phyloP scores from a whole-genome alignment of 2,329 filamentous ascomycete species.

The Aspergillus tanneri region DNA sequence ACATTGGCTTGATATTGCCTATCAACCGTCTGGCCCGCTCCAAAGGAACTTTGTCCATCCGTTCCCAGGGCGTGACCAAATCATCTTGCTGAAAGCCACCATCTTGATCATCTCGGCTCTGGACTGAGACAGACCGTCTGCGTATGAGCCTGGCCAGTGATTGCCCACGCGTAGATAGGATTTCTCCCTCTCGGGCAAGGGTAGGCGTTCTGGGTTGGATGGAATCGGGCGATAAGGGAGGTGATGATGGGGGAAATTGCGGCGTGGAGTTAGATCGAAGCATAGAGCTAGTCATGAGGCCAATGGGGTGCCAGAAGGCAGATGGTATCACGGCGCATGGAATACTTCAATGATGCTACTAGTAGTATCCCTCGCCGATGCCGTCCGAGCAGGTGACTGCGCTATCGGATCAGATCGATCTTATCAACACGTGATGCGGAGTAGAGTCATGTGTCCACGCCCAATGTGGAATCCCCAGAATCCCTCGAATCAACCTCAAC shows the following conservation, averaged over 20 bases:
- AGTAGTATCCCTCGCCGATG: neutral
- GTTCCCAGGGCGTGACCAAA: slow-evolving; percentile 10
- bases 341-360: neutral
- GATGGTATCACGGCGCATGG: neutral
- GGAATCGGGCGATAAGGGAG: slow-evolving; percentile 11
- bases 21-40: slow-evolving; percentile 56
- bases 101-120: slow-evolving; percentile 18
- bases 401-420: neutral
- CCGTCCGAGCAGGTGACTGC: neutral
- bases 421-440: neutral
- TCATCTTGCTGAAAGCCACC: slow-evolving; percentile 13
- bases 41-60: slow-evolving; percentile 33
- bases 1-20: slow-evolving; percentile 81
- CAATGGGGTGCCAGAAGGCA: neutral
- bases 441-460: neutral
- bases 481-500: neutral
- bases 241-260: slow-evolving; percentile 7
- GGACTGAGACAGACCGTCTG: slow-evolving; percentile 24
- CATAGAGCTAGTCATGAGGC: slow-evolving; percentile 8
- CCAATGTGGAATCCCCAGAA: neutral
- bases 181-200: slow-evolving; percentile 36
- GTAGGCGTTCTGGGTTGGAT: slow-evolving; percentile 29
- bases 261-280: slow-evolving; percentile 11
- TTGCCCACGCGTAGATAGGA: slow-evolving; percentile 42
- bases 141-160: slow-evolving; percentile 35